A percentile compares a stretch with the other conserved stretches of the same genome.
These are phyloP conservation scores for Phtheirospermum japonicum DNA, from an alignment of 257 asterid genomes.

Conservation along the genomic window DNA sequence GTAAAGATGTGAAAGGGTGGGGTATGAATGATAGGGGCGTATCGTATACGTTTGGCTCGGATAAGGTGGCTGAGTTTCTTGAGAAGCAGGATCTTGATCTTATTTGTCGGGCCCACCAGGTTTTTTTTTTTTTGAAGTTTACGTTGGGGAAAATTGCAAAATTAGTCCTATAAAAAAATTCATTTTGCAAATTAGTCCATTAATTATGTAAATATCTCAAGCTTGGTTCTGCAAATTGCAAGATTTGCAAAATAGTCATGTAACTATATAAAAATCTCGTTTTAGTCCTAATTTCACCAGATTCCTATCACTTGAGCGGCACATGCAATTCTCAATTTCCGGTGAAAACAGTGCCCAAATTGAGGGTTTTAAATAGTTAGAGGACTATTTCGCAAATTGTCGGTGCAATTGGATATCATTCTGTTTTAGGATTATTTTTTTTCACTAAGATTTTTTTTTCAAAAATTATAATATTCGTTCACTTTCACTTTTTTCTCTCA, in stretches of 20 bases:
- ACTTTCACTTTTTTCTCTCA: no score
- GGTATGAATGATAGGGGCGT: slow-evolving; percentile 76
- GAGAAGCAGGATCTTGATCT: slow-evolving; percentile 73
- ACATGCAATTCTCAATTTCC: background rate
- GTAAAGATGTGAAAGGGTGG: slow-evolving; percentile 74
- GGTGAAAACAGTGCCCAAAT: background rate
- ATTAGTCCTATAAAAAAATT: no score
- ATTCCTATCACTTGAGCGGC: background rate
- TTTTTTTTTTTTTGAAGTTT: slow-evolving; percentile 26
- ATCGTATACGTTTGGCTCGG: slow-evolving; percentile 70
- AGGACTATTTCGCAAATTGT: background rate
- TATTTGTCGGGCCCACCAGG: slow-evolving; percentile 87
- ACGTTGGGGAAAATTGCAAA: no score
- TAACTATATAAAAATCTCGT: background rate
- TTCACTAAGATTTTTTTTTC: no score
- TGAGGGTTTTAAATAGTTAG: background rate
- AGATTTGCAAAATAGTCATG: background rate
- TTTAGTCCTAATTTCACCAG: background rate
- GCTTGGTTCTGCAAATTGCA: no score
- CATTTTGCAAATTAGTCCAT: no score
- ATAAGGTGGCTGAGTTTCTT: slow-evolving; percentile 64
- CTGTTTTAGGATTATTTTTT: no score
- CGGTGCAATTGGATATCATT: no score
- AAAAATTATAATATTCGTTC: no score
- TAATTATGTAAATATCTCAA: no score